Evolutionary conservation across 768 basidiomycete genomes (phyloP).

Genomic region (Mycena haematopus): DNA sequence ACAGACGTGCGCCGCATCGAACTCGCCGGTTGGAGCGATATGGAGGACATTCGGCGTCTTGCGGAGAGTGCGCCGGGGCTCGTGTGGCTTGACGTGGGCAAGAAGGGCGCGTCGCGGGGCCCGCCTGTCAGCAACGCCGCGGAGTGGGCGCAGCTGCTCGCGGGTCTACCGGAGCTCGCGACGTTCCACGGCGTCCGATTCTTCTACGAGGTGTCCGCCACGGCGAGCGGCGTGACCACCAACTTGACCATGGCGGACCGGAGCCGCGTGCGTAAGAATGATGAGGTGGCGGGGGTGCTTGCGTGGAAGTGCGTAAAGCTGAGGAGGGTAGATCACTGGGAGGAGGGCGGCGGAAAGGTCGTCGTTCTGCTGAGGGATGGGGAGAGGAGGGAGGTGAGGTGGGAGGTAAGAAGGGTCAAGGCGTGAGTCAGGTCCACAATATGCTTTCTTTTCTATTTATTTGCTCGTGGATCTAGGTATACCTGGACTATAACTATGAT

Average conservation of each 20-base stretch:
- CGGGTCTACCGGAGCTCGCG: slow-evolving; percentile 57
- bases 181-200: slow-evolving; percentile 69
- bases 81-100: slow-evolving; percentile 63
- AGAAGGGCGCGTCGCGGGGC: slow-evolving; percentile 37
- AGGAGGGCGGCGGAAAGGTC: slow-evolving; percentile 57
- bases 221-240: slow-evolving; percentile 32
- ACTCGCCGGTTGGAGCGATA: slow-evolving; percentile 62
- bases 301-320: slow-evolving; percentile 70
- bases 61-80: slow-evolving; percentile 55
- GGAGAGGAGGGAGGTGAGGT: slow-evolving; percentile 49
- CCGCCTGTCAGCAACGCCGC: slow-evolving; percentile 49
- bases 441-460: slow-evolving; percentile 4
- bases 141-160: slow-evolving; percentile 65
- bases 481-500: slow-evolving; percentile 1
- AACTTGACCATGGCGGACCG: slow-evolving; percentile 60
- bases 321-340: slow-evolving; percentile 72
- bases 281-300: slow-evolving; percentile 64
- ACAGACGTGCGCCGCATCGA: slow-evolving; percentile 53
- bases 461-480: background rate
- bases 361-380: slow-evolving; percentile 56
- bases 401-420: slow-evolving; percentile 62
- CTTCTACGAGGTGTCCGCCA: slow-evolving; percentile 65
- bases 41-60: slow-evolving; percentile 62
- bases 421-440: slow-evolving; percentile 8
- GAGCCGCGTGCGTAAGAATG: slow-evolving; percentile 70